A percentile compares a stretch with the other conserved stretches of the same genome.
Conservation (phyloP, 495 filamentous ascomycete species). For the Penicillium malachiteum region DNA sequence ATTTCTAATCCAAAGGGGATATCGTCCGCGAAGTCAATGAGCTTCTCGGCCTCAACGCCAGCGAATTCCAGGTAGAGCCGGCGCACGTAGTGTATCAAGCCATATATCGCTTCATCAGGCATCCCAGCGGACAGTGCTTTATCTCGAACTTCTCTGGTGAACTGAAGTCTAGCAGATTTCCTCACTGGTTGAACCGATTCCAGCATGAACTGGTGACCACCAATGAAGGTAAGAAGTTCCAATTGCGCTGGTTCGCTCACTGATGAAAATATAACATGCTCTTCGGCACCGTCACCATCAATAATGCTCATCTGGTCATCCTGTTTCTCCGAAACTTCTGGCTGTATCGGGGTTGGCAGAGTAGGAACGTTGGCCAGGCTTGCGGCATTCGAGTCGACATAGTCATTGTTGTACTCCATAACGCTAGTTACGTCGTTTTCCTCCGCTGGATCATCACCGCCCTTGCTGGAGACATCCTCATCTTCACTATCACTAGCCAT, state of each 20-base stretch:
- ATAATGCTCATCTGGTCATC: neutral
- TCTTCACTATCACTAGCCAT: constrained; percentile 10
- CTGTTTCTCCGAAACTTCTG: neutral
- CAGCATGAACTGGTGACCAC: constrained; percentile 22
- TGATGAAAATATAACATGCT: constrained; percentile 15
- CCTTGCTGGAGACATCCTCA: neutral
- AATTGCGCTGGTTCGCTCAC: constrained; percentile 9
- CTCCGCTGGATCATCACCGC: neutral
- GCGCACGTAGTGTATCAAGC: constrained; percentile 23
- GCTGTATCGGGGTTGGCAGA: too few species aligned
- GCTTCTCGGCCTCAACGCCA: neutral
- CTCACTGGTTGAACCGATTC: constrained; percentile 12
- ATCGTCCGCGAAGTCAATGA: neutral
- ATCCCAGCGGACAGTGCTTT: constrained; percentile 16
- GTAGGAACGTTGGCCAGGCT: too few species aligned
- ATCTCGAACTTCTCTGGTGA: constrained; percentile 16
- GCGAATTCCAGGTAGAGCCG: constrained; percentile 19
- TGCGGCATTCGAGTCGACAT: too few species aligned
- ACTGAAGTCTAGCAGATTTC: constrained; percentile 20
- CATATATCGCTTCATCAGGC: constrained; percentile 1
- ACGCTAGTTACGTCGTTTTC: neutral
- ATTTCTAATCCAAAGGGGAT: constrained; percentile 27
- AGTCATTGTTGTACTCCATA: neutral
- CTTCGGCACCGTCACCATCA: neutral
- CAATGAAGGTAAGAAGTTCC: constrained; percentile 20